Conservation (phyloP, 2,329 filamentous ascomycete species). For the Hypoxylon sp. region DNA sequence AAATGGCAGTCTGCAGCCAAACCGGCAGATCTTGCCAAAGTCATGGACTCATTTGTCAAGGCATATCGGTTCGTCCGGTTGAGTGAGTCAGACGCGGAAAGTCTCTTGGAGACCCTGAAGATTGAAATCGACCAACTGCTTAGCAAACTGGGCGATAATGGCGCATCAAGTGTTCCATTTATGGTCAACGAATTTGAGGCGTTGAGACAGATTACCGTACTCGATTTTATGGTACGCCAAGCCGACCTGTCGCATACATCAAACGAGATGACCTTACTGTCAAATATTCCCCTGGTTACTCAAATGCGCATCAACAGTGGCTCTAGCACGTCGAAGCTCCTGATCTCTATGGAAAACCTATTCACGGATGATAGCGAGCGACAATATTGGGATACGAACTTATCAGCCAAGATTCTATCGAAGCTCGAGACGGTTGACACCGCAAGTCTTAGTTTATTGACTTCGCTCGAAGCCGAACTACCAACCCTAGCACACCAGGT, state of each 20-base stretch:
- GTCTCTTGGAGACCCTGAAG: constrained; percentile 62
- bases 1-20: constrained; percentile 68
- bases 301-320: constrained; percentile 58
- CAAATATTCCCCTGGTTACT: constrained; percentile 57
- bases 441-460: constrained; percentile 70
- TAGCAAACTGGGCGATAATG: constrained; percentile 56
- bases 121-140: constrained; percentile 66
- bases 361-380: constrained; percentile 45
- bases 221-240: constrained; percentile 52
- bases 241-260: constrained; percentile 41
- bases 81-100: constrained; percentile 56
- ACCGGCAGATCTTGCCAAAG: constrained; percentile 63
- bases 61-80: constrained; percentile 68
- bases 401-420: constrained; percentile 66
- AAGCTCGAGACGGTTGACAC: constrained; percentile 64
- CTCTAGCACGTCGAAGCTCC: constrained; percentile 52
- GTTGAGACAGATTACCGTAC: constrained; percentile 64
- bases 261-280: constrained; percentile 61
- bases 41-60: constrained; percentile 66
- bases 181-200: constrained; percentile 67
- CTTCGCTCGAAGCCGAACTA: constrained; percentile 73
- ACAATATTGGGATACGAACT: constrained; percentile 56
- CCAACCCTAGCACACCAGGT: constrained; percentile 69
- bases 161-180: constrained; percentile 57
- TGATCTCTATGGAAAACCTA: constrained; percentile 63